Evolutionary conservation across 1,284 basidiomycete species (phyloP).

Genomic region (Melampsora larici-populina): DNA sequence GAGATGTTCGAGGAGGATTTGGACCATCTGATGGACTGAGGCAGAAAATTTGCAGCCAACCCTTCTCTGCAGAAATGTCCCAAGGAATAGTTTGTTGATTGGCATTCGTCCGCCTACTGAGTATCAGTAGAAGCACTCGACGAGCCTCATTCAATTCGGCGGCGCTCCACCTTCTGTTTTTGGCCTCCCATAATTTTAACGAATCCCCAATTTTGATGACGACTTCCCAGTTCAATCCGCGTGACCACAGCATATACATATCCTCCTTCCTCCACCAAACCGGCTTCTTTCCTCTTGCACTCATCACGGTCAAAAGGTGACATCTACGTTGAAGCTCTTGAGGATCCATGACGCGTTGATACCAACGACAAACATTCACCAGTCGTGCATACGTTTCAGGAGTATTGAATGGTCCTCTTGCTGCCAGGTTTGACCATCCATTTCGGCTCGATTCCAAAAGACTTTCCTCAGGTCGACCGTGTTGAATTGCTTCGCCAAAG

Average conservation of each 20-base stretch:
- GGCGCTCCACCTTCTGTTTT: background rate
- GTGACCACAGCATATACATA: background rate
- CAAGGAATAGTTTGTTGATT: background rate
- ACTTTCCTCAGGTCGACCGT: background rate
- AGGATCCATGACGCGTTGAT: background rate
- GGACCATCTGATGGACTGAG: background rate
- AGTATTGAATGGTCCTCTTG: background rate
- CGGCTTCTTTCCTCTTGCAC: background rate
- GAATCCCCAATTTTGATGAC: background rate
- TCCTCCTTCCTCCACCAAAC: background rate
- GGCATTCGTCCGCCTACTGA: background rate
- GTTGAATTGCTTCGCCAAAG: background rate
- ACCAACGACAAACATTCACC: constrained; percentile 2
- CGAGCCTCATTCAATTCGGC: background rate
- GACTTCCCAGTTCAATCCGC: background rate
- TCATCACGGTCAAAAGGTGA: background rate
- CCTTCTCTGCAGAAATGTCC: background rate
- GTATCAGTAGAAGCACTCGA: background rate
- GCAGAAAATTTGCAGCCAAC: background rate
- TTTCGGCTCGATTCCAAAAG: background rate
- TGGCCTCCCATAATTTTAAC: background rate
- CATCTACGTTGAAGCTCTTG: background rate
- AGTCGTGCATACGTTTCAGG: background rate
- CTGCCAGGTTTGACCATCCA: background rate
- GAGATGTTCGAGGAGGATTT: background rate